phyloP scores from a whole-genome alignment of 2,329 filamentous ascomycete species.

The Colletotrichum plurivorum region DNA sequence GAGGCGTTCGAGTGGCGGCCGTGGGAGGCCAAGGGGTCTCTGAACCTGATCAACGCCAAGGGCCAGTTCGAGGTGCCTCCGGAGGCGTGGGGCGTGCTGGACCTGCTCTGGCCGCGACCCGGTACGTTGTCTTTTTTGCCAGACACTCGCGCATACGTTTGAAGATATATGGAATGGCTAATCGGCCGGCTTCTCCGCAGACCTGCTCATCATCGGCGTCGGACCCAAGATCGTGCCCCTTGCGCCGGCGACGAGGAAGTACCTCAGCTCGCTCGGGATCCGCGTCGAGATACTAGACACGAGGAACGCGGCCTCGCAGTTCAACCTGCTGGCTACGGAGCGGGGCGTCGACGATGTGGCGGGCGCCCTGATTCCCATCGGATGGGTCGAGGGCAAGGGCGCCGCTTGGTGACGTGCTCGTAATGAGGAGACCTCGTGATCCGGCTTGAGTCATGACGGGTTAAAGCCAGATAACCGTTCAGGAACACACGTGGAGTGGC shows the following conservation, averaged over 20 bases:
- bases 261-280: conserved; percentile 84
- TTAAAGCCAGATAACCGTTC: not conserved
- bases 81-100: conserved; percentile 81
- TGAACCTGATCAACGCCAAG: conserved; percentile 77
- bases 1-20: conserved; percentile 93
- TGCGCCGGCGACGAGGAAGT: conserved; percentile 78
- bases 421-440: not conserved
- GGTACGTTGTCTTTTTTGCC: conserved; percentile 67
- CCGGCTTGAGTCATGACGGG: conserved; percentile 12
- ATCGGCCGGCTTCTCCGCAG: conserved; percentile 57
- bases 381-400: conserved; percentile 77
- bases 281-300: conserved; percentile 92
- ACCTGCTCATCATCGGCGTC: conserved; percentile 90
- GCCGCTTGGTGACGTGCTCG: conserved; percentile 45
- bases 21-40: conserved; percentile 69
- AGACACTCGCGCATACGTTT: not conserved
- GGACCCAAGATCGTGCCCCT: conserved; percentile 83
- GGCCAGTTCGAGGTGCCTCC: conserved; percentile 85
- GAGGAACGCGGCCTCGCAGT: conserved; percentile 92
- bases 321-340: conserved; percentile 95
- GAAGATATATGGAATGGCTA: not conserved
- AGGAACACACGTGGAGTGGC: conserved; percentile 2
- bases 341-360: conserved; percentile 88
- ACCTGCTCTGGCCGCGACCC: conserved; percentile 88
- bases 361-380: conserved; percentile 88